Base-by-base conservation (phyloP, 2,329 filamentous ascomycete species). In the Madurella fahalii region DNA sequence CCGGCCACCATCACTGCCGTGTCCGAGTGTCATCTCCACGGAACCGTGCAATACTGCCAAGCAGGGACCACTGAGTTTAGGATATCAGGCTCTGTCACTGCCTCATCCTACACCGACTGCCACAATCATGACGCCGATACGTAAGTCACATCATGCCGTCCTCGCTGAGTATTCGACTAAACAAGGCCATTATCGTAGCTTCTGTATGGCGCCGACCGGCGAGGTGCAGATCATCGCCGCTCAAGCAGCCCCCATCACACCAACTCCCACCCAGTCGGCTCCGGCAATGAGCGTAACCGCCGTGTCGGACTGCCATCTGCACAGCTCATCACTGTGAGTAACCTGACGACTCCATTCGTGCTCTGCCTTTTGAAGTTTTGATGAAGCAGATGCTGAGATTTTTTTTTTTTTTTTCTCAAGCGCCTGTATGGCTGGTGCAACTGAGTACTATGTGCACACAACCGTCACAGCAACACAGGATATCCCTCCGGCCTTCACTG, bases 401-500 rank as follows among this genome's bases (percentile, higher is more conserved):
- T 15, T 18, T 15, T 17, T 1, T 31, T 9, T 8, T 34, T 44
- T 52, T n/a, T 11, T 16, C 5, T 13, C 25, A 56, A 79, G 76
- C 13, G 73, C 69, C 58, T 80, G 77, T 60, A 68, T 77, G 61
- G 72, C 69, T 40, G 72, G 70, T 44, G 65, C 68, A 9, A 69
- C 69, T 0, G 75, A 78, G 63, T 78, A 74, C 51, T 60, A 69
- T 37, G 70, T 78, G 18, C 70, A 72, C 47, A 70, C 74, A 2
- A 76, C 77, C 7, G 72, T 74, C 2, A 86, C 80, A 4, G 76
- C 75, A 16, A 83, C 79, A 1, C 75, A 76, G 44, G 77, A 78
- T 47, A 68, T 83, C 16, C 83, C 85, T 1, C 72, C 83, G 0
- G 71, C 79, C 50, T 88, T 83, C 63, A 87, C 84, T 0, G 81